Base-by-base conservation (phyloP, 208 protist genomes). In the Kentomonas sorsogonicus region DNA sequence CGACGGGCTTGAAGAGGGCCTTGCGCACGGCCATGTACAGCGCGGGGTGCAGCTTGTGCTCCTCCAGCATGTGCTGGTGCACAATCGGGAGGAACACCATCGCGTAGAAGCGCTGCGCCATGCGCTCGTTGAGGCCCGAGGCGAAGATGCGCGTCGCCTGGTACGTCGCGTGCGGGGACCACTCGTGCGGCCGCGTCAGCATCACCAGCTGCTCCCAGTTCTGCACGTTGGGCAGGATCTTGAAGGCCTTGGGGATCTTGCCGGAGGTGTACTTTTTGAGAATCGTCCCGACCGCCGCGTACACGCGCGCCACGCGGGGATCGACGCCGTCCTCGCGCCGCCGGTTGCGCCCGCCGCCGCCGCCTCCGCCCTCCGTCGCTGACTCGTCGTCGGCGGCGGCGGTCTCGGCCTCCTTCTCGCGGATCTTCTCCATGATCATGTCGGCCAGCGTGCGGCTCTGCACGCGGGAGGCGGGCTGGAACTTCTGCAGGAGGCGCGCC, bases 201-300 rank as follows among this genome's bases (percentile, higher is more conserved):
- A 94, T 96, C 34, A 99, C 59, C 39, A 99, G 78, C 77, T 98
- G 94, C 83, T 99, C 97, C 98, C 98, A 99, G 75, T 95, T 91
- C 31, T 80, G 72, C 20, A 99, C 85, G 34, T 91, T 88, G 34
- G 98, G 98, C 36, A 99, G 70, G 40, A 99, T 91, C 77, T 99
- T 99, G 76, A 99, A 98, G 15, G 98, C 97, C 81, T 99, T 99
- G 20, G 98, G 98, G 10, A 99, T 76, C 79, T 99, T 99, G 27
- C 98, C 98, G 22, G 86, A 94, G n/a, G 83, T 96, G 79, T 99
- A 99, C 16, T 61, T 77, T 57, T 90, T 85, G 48, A 99, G 74
- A 26, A 99, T 73, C 31, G 66, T 78, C 29, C 97, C 98, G 34
- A 99, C 93, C 18, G 86, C 82, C 46, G 79, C 93, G 84, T 97